These are phyloP conservation scores for Tilletiopsis washingtonensis DNA, from an alignment of 1,284 basidiomycete genomes.

Conservation along the genomic window DNA sequence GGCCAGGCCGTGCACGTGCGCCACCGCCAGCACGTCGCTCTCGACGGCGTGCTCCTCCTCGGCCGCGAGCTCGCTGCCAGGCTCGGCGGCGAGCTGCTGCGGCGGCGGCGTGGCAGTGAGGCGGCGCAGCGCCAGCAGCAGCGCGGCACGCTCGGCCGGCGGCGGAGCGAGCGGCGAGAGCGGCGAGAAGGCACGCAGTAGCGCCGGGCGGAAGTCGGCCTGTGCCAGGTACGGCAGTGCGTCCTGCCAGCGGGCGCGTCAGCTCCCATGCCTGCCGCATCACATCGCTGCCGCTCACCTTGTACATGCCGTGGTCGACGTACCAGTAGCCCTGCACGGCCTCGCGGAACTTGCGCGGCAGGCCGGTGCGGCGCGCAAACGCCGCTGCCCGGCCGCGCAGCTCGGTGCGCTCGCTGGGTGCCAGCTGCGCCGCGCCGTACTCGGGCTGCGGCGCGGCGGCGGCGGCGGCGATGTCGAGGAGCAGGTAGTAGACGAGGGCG, in stretches of 20 bases:
- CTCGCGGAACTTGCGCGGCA: neutral
- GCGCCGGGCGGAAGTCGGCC: neutral
- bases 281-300: neutral
- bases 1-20: neutral
- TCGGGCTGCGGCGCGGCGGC: neutral
- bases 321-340: neutral
- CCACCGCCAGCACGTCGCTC: neutral
- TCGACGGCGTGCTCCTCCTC: too few species aligned
- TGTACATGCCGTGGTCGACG: neutral
- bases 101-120: neutral
- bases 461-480: neutral
- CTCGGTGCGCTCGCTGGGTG: neutral
- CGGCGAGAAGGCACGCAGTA: neutral
- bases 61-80: neutral
- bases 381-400: neutral
- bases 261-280: neutral
- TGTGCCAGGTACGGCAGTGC: neutral
- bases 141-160: neutral
- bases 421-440: neutral
- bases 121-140: neutral
- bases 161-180: neutral
- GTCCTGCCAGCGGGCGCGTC: neutral
- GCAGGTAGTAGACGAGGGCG: neutral
- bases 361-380: neutral
- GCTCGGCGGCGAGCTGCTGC: neutral